Conservation (phyloP, 208 protist species). For the Wallacemonas sp. region DNA sequence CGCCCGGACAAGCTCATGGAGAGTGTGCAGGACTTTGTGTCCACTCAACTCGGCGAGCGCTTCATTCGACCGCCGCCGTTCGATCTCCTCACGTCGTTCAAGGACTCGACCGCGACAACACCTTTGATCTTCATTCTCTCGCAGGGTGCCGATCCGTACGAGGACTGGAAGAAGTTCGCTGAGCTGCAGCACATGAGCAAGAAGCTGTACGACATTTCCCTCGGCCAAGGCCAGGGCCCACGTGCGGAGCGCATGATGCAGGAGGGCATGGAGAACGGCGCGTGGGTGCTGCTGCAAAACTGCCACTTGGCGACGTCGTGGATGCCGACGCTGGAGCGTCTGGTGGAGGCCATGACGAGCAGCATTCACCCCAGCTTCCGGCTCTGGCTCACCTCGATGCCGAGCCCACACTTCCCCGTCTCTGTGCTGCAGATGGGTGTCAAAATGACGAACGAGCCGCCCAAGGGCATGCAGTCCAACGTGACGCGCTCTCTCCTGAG, state of each 20-base stretch:
- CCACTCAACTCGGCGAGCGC: constrained; percentile 84
- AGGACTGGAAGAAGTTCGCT: constrained; percentile 96
- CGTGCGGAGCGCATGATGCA: constrained; percentile 94
- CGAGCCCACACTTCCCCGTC: constrained; percentile 96
- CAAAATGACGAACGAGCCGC: constrained; percentile 99
- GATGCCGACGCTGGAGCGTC: constrained; percentile 97
- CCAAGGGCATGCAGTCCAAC: constrained; percentile 97
- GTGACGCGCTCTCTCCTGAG: constrained; percentile 88
- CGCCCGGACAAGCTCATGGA: constrained; percentile 97
- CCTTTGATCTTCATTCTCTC: constrained; percentile 99
- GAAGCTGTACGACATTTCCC: constrained; percentile 96
- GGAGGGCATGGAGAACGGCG: constrained; percentile 93
- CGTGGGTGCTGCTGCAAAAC: constrained; percentile 98
- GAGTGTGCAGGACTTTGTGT: constrained; percentile 95
- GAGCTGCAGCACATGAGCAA: constrained; percentile 95
- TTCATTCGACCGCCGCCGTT: constrained; percentile 98
- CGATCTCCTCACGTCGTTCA: constrained; percentile 95
- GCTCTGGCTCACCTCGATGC: constrained; percentile 99
- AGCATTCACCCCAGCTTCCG: constrained; percentile 96
- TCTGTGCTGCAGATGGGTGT: constrained; percentile 98
- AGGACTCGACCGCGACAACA: constrained; percentile 88
- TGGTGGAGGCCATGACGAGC: constrained; percentile 91
- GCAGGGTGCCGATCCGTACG: constrained; percentile 97
- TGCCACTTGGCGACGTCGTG: constrained; percentile 98
- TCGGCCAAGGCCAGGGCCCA: constrained; percentile 98